Evolutionary conservation across 1,284 basidiomycete genomes (phyloP).

Genomic region (Trichosporon sp.): DNA sequence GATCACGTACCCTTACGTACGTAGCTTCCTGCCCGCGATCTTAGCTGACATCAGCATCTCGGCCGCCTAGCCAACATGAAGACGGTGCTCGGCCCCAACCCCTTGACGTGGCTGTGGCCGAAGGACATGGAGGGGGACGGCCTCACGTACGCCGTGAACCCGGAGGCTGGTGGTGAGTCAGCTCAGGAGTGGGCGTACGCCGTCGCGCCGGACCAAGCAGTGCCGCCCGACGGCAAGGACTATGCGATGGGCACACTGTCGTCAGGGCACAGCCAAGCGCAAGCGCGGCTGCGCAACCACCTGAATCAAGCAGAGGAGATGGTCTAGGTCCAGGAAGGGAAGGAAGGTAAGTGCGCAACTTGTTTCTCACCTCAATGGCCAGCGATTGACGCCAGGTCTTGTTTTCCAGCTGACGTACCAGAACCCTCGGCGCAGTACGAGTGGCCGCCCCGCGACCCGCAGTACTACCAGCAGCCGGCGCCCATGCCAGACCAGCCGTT

Average conservation of each 20-base stretch:
- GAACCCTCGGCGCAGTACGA: conserved; percentile 47
- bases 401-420: conserved; percentile 24
- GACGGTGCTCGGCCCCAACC: conserved; percentile 68
- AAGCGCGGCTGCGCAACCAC: conserved; percentile 19
- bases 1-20: conserved; percentile 87
- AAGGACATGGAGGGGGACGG: conserved; percentile 61
- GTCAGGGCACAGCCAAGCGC: conserved; percentile 4
- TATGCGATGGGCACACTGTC: neutral
- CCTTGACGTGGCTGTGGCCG: conserved; percentile 73
- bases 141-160: conserved; percentile 65
- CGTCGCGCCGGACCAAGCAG: conserved; percentile 23
- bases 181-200: conserved; percentile 44
- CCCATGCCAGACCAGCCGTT: conserved; percentile 59
- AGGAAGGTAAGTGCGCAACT: neutral
- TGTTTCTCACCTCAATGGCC: neutral
- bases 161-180: conserved; percentile 70
- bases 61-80: conserved; percentile 66
- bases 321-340: too few species aligned
- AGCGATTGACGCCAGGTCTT: conserved; percentile 5
- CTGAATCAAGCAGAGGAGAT: conserved; percentile 12
- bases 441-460: conserved; percentile 54
- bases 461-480: conserved; percentile 32
- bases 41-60: conserved; percentile 58
- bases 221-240: neutral
- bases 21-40: conserved; percentile 31